These are phyloP conservation scores for Spencermartinsiella europaea DNA, from an alignment of 805 yeast species.

Conservation along the genomic window DNA sequence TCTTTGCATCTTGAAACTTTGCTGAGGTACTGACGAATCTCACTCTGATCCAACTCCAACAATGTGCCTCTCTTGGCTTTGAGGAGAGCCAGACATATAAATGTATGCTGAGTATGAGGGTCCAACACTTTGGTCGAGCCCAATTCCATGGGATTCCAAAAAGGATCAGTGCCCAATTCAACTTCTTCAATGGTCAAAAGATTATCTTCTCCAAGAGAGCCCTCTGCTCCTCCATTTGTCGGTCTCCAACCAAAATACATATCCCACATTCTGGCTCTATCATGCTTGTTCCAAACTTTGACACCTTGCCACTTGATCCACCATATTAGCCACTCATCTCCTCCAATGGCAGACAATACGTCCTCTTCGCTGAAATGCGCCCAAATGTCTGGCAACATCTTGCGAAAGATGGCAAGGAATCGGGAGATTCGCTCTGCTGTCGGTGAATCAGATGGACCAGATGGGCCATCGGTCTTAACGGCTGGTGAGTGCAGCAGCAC, in stretches of 20 bases:
- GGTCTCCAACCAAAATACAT: constrained; percentile 63
- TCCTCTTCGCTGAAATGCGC: constrained; percentile 77
- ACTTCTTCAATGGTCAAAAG: background rate
- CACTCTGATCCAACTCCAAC: constrained; percentile 85
- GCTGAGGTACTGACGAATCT: constrained; percentile 71
- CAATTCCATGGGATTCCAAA: constrained; percentile 47
- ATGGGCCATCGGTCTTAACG: constrained; percentile 32
- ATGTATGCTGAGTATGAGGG: constrained; percentile 64
- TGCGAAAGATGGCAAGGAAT: constrained; percentile 59
- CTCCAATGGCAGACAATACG: constrained; percentile 52
- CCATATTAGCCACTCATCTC: constrained; percentile 90
- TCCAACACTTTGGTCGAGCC: constrained; percentile 21
- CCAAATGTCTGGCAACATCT: constrained; percentile 67
- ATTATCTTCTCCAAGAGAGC: constrained; percentile 2
- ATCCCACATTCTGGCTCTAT: constrained; percentile 90
- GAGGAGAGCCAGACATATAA: constrained; percentile 70
- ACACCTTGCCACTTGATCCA: constrained; percentile 92
- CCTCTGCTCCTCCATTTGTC: constrained; percentile 6
- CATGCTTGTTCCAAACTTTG: constrained; percentile 73
- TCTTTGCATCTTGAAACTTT: constrained; percentile 48
- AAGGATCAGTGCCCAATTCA: constrained; percentile 52
- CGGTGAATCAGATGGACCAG: constrained; percentile 33
- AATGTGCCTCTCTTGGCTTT: constrained; percentile 74
- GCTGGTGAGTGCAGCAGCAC: constrained; percentile 74
- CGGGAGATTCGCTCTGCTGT: constrained; percentile 62